Conservation (phyloP, 108 stramenopile species). For the Pinguiococcus pyrenoidosus region DNA sequence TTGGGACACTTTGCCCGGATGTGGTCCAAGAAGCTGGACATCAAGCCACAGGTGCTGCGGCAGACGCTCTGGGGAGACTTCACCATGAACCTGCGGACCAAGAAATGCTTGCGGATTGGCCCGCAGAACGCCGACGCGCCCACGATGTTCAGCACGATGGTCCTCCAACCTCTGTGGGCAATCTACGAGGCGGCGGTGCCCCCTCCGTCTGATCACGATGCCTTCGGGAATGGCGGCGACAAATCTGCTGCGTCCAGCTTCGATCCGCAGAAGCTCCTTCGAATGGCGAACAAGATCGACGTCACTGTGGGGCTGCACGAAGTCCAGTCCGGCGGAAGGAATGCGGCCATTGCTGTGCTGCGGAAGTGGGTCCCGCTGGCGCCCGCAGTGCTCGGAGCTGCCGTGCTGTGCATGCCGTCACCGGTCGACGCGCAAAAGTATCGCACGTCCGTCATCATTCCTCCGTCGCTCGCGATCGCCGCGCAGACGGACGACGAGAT, state of each 20-base stretch:
- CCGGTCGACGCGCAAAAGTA: conserved; percentile 31
- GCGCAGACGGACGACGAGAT: too few relatives aligned
- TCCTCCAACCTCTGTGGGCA: conserved; percentile 40
- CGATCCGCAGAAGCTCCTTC: conserved; percentile 19
- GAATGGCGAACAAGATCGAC: conserved; percentile 26
- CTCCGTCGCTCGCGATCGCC: too few relatives aligned
- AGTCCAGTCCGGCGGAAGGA: neutral
- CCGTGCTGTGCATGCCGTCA: conserved; percentile 29
- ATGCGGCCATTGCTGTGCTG: conserved; percentile 23
- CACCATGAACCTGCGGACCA: conserved; percentile 24
- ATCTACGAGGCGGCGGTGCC: conserved; percentile 31
- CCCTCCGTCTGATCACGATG: too few relatives aligned
- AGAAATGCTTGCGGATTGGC: too few relatives aligned
- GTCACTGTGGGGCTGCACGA: neutral
- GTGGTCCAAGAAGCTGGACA: conserved; percentile 19
- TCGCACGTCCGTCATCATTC: too few relatives aligned
- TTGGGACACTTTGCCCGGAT: conserved; percentile 43
- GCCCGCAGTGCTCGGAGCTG: conserved; percentile 37
- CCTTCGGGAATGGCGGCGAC: too few relatives aligned
- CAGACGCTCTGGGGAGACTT: conserved; percentile 39
- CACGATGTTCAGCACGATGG: conserved; percentile 42
- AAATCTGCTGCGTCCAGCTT: too few relatives aligned
- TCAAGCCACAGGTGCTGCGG: conserved; percentile 25
- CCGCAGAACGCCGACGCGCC: neutral
- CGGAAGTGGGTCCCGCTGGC: conserved; percentile 43